Base-by-base conservation (phyloP, 176 grass and related monocot genomes). In the Musa schizocarpa region DNA sequence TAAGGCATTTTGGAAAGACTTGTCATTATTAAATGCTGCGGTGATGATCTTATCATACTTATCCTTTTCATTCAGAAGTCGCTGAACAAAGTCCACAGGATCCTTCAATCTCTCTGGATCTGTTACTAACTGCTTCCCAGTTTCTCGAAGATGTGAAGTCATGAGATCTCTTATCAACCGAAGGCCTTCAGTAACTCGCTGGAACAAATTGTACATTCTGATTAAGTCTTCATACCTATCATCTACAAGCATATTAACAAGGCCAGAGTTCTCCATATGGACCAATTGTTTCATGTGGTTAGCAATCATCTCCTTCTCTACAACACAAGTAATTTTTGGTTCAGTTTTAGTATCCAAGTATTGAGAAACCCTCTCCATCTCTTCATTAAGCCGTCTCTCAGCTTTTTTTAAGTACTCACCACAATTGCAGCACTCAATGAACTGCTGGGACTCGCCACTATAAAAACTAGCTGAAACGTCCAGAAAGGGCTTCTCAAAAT, bases 361-460 rank as follows among this genome's bases (percentile, higher is more conserved):
- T 92, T 64, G 92, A 23, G 92, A 89, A 72, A 96, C 92, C 68
- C 92, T 81, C 51, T 96, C 92, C 86, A 89, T 96, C 80, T 96
- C 92, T 84, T 96, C 92, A 87, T 87, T 89, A 52, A 96, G 84
- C 58, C 92, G 86, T 58, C 89, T 92, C 82, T 96, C 92, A 1
- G 89, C 82, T 81, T 89, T 96, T 74, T 87, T 96, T 43, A 43
- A 43, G 34, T 43, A 43, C 34, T 43, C 34, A 43, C 34, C 34
- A 43, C 34, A 43, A 43, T 43, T 4, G 4, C 34, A 43, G 3
- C 34, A 43, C 4, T 43, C 34, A 5, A 43, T 43, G 34, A 43
- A 43, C 34, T 43, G 34, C 34, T 43, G 34, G 34, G 34, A 43
- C 34, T 43, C 34, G 4, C 34, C 34, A 43, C 34, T 43, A 43